A percentile compares a stretch with the other conserved stretches of the same genome.
These are phyloP conservation scores for Elsinoe australis DNA, from an alignment of 2,329 filamentous ascomycete genomes.

Conservation along the genomic window DNA sequence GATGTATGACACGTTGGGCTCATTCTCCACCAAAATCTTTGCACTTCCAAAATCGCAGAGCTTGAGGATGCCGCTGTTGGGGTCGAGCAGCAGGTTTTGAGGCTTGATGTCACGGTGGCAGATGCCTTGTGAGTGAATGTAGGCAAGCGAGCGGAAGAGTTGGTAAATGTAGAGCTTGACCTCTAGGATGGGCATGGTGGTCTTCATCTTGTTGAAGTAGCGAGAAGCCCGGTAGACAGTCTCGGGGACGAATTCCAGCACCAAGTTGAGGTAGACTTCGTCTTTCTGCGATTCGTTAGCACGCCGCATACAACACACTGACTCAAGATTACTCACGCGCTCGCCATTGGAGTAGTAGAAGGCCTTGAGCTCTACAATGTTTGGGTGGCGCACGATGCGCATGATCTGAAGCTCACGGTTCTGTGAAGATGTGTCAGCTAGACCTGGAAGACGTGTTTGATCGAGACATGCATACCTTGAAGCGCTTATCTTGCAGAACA, in stretches of 20 bases:
- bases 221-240: conserved; percentile 96
- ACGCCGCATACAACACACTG: conserved; percentile 12
- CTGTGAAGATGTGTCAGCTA: conserved; percentile 46
- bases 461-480: conserved; percentile 62
- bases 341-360: conserved; percentile 99
- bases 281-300: conserved; percentile 50
- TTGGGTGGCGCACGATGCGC: conserved; percentile 97
- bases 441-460: not conserved
- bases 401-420: conserved; percentile 99
- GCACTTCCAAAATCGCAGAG: conserved; percentile 98
- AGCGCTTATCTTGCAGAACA: conserved; percentile 96
- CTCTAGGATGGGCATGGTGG: conserved; percentile 96
- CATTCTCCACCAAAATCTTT: conserved; percentile 96
- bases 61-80: conserved; percentile 83
- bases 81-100: conserved; percentile 91
- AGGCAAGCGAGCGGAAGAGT: conserved; percentile 94
- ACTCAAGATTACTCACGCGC: conserved; percentile 53
- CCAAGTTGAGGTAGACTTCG: conserved; percentile 96
- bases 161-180: conserved; percentile 99
- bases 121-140: conserved; percentile 98
- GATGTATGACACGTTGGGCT: conserved; percentile 99
- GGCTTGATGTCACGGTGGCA: conserved; percentile 99
- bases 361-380: conserved; percentile 97
- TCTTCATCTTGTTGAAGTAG: conserved; percentile 99
- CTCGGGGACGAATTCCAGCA: conserved; percentile 96